Evolutionary conservation across 2,329 filamentous ascomycete genomes (phyloP).

Genomic region (Aspergillus hortae): DNA sequence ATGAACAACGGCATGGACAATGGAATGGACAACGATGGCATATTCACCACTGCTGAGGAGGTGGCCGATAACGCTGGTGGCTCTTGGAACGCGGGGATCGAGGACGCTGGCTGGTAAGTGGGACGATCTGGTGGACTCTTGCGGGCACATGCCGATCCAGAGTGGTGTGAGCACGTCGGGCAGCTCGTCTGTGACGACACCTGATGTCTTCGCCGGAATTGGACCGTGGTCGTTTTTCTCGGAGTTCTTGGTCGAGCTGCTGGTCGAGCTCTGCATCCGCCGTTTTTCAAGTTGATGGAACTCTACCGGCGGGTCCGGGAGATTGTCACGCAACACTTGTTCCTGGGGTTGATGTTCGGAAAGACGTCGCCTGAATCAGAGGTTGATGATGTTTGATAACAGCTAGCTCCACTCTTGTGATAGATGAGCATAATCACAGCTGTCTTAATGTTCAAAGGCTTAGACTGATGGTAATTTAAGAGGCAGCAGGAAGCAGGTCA

Average conservation of each 20-base stretch:
- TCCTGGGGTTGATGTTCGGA: not conserved
- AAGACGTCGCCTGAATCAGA: too few species aligned
- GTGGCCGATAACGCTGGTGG: slow-evolving; percentile 5
- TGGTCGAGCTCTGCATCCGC: not conserved
- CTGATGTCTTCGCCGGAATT: not conserved
- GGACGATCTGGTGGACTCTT: not conserved
- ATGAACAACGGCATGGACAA: slow-evolving; percentile 1
- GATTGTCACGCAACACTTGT: not conserved
- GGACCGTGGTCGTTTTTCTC: not conserved
- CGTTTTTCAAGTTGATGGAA: not conserved
- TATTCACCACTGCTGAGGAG: not conserved
- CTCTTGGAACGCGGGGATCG: slow-evolving; percentile 4
- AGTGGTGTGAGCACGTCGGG: not conserved
- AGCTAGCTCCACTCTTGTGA: too few species aligned
- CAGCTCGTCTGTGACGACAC: slow-evolving; percentile 5
- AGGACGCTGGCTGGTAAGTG: not conserved
- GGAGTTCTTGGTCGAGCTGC: not conserved
- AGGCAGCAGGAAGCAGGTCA: too few species aligned
- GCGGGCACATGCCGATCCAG: not conserved
- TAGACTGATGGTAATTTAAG: too few species aligned
- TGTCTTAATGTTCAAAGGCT: too few species aligned
- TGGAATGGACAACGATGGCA: slow-evolving; percentile 2
- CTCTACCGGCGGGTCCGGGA: not conserved
- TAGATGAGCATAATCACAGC: too few species aligned
- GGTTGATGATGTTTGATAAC: too few species aligned